Percentiles rank a stretch among this genome's conserved stretches.
Conservation (phyloP, 495 filamentous ascomycete species). For the Talaromyces ruber region DNA sequence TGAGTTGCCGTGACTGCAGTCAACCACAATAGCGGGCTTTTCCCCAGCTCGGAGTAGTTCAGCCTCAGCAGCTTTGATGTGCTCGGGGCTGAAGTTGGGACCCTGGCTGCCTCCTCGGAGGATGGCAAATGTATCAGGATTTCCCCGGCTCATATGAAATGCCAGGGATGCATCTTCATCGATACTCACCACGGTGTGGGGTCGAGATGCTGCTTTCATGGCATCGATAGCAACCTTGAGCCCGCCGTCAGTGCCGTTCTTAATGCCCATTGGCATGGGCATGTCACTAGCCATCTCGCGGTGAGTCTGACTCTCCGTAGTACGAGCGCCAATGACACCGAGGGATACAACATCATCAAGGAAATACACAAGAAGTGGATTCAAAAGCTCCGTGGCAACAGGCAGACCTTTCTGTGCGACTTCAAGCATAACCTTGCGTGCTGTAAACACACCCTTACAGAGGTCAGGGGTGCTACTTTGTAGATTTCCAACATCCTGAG, state of each 20-base stretch:
- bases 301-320: constrained; percentile 92
- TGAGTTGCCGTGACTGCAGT: constrained; percentile 83
- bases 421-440: not conserved
- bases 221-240: constrained; percentile 89
- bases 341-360: constrained; percentile 61
- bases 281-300: constrained; percentile 90
- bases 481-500: constrained; percentile 42
- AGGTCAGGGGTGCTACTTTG: not conserved
- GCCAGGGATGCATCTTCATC: not conserved
- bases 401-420: not conserved
- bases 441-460: not conserved
- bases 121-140: constrained; percentile 95
- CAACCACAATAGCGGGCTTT: constrained; percentile 78
- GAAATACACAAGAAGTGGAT: not conserved
- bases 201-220: constrained; percentile 50
- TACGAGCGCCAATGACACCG: constrained; percentile 90
- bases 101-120: constrained; percentile 83
- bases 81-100: constrained; percentile 88
- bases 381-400: not conserved
- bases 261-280: constrained; percentile 96
- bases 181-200: not conserved
- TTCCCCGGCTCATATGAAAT: constrained; percentile 31
- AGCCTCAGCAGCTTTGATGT: constrained; percentile 61
- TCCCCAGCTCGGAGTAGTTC: constrained; percentile 76
- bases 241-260: constrained; percentile 95